Percentiles rank a stretch among this genome's conserved stretches.
Conservation (phyloP, 1,284 basidiomycete species). For the Polyporus tsugae region DNA sequence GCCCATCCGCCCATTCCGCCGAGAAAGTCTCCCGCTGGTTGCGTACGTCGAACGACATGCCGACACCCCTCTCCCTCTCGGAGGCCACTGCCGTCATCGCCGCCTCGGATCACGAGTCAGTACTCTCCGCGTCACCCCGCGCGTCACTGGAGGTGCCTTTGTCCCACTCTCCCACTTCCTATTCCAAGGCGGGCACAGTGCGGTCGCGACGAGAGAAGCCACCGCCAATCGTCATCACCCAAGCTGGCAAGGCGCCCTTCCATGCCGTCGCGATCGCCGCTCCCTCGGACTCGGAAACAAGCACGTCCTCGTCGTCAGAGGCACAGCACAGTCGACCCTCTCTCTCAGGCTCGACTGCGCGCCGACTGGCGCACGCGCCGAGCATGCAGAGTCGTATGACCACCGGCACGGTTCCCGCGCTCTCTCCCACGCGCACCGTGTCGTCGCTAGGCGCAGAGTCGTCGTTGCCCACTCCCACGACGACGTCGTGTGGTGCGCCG, state of each 20-base stretch:
- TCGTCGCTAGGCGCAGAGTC: slow-evolving; percentile 35
- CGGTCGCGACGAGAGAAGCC: slow-evolving; percentile 33
- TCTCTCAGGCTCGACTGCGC: slow-evolving; percentile 1
- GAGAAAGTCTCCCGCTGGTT: slow-evolving; percentile 34
- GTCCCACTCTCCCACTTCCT: slow-evolving; percentile 5
- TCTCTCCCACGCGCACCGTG: slow-evolving; percentile 40
- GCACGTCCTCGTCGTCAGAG: slow-evolving; percentile 12
- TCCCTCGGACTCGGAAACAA: slow-evolving; percentile 24
- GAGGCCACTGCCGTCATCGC: not conserved
- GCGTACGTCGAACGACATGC: slow-evolving; percentile 25
- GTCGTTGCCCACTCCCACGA: slow-evolving; percentile 37
- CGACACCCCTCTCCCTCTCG: slow-evolving; percentile 19
- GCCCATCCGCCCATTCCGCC: slow-evolving; percentile 28
- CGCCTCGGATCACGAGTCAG: slow-evolving; percentile 1
- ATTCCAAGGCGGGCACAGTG: slow-evolving; percentile 18
- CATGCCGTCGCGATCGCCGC: not conserved
- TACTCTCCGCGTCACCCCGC: slow-evolving; percentile 5
- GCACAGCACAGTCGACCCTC: slow-evolving; percentile 6
- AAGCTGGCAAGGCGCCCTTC: slow-evolving; percentile 21
- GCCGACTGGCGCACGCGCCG: slow-evolving; percentile 18
- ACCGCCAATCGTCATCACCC: slow-evolving; percentile 32
- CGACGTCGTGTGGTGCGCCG: slow-evolving; percentile 25
- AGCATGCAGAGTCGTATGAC: slow-evolving; percentile 19
- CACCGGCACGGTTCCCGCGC: slow-evolving; percentile 34
- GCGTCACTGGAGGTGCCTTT: slow-evolving; percentile 4